Evolutionary conservation across 768 basidiomycete species (phyloP), one percentile per base, ranked within the genome.

Genomic region (Brasilioporus rufonigricans): DNA sequence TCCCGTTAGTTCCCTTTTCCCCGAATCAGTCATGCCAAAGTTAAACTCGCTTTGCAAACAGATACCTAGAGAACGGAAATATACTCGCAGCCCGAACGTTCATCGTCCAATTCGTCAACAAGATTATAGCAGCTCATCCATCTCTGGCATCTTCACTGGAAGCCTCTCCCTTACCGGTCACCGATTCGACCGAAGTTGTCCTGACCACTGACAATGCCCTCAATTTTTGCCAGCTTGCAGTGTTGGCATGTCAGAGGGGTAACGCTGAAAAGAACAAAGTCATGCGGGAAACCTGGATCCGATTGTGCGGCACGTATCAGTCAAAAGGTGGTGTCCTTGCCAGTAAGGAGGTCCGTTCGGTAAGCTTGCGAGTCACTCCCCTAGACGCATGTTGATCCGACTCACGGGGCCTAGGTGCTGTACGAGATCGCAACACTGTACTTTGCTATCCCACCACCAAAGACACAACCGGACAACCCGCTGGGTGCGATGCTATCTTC

Each of bases 31-130:
- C 44, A 26, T 33, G 13, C 50, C 27, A 16, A 57, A 16, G 36
- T 41, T 58, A 14, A 66, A 24, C 21, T 50, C 31, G 46, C 38
- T 26, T 33, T 2, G 31, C 5, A n/a, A 32, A 16, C 63, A 91
- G 89, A 53, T 91, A 90, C 64, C 76, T 94, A 23, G 81, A 81
- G 57, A 91, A 93, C 50, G 91, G 92, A 16, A 93, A 93, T 59
- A 87, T 99, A 65, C 83, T 93, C n/a, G 91, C 91, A 5, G 91
- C 96, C 4, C 84, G 85, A n/a, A 84, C 88, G n/a, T 97, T 98
- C 77, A 86, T 96, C 67, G 76, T 80, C n/a, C 82, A 86, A 46
- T 93, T 89, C 69, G 78, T 87, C 45, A 77, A 86, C 47, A 81
- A 82, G 53, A 73, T 91, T 7, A 76, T 86, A 44, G 65, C 77